Percentiles rank a stretch among this genome's conserved stretches.
Conservation (phyloP, 495 filamentous ascomycete species). For the Aspergillus indologenus region DNA sequence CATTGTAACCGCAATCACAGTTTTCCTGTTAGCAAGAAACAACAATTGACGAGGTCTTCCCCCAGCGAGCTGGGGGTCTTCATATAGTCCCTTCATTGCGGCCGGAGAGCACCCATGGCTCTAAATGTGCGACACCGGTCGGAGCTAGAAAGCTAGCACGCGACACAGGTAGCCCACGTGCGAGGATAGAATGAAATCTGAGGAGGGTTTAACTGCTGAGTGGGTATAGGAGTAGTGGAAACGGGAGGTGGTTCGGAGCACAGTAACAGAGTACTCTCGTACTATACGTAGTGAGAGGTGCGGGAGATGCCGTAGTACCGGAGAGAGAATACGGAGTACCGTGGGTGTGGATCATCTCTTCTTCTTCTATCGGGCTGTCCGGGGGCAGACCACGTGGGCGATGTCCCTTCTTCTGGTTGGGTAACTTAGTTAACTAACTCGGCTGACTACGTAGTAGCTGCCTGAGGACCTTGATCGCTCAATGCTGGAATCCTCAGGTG, state of each 20-base stretch:
- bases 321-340: neutral
- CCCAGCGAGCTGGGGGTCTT: slow-evolving; percentile 8
- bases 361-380: neutral
- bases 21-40: neutral
- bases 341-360: neutral
- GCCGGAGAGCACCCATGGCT: neutral
- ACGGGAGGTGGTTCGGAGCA: no score
- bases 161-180: neutral
- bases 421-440: neutral
- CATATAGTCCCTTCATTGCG: slow-evolving; percentile 18
- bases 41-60: neutral
- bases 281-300: no score
- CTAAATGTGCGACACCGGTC: neutral
- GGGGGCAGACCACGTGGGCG: neutral
- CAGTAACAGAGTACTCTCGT: no score
- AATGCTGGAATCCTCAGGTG: neutral
- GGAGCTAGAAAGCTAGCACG: neutral
- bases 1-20: neutral
- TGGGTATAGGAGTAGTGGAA: neutral
- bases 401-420: neutral
- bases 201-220: neutral
- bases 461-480: neutral
- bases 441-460: no score
- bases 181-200: neutral
- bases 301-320: neutral